Conservation (phyloP, 2,329 filamentous ascomycete species). For the Volutella citrinella region DNA sequence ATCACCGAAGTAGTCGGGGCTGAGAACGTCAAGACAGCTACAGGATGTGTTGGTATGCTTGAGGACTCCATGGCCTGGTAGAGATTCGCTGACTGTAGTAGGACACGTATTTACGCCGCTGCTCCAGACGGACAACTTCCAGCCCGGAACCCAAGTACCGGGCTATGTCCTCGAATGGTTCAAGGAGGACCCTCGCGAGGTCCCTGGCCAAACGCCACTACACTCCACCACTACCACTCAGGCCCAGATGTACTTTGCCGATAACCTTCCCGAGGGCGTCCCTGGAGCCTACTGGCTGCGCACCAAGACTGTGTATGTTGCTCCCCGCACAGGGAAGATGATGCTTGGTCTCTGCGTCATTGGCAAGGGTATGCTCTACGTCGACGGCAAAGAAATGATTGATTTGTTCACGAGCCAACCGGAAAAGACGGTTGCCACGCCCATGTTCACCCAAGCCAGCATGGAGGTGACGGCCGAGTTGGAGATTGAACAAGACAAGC, state of each 20-base stretch:
- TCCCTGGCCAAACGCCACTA: neutral
- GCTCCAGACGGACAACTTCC: neutral
- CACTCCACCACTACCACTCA: constrained; percentile 1
- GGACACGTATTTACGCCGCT: constrained; percentile 2
- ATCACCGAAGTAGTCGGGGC: constrained; percentile 16
- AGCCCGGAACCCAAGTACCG: neutral
- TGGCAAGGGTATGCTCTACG: constrained; percentile 28
- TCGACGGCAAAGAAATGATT: constrained; percentile 29
- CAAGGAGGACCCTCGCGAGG: neutral
- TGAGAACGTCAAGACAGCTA: constrained; percentile 3
- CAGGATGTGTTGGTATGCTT: constrained; percentile 6
- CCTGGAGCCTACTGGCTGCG: constrained; percentile 7
- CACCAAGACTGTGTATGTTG: no score
- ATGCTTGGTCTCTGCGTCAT: constrained; percentile 19
- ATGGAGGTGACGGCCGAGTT: constrained; percentile 21
- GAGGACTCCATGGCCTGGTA: neutral
- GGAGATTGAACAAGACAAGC: constrained; percentile 3
- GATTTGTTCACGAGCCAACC: constrained; percentile 25
- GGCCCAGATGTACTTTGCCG: constrained; percentile 6
- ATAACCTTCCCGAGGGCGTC: constrained; percentile 1
- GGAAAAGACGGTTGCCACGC: constrained; percentile 21
- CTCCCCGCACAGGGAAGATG: no score
- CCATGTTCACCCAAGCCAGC: constrained; percentile 31
- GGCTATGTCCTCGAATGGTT: constrained; percentile 2
- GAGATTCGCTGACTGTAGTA: neutral